Evolutionary conservation across 495 filamentous ascomycete species (phyloP).

Genomic region (Acidiella bohemica): DNA sequence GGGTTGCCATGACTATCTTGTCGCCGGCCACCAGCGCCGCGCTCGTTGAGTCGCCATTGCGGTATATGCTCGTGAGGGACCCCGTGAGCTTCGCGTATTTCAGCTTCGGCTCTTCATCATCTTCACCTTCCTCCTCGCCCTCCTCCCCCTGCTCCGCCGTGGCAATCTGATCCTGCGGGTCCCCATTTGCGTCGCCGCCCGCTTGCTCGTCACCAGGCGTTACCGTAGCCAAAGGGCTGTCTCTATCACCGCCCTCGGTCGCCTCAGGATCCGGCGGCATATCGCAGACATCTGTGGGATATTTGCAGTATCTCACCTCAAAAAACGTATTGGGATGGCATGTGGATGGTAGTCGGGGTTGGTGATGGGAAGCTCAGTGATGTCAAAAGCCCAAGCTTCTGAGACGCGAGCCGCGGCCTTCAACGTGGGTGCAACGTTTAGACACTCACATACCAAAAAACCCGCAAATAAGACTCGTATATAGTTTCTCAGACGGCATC

Average conservation of each 20-base stretch:
- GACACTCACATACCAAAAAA: too few species aligned
- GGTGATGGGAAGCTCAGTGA: constrained; percentile 2
- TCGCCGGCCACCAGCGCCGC: constrained; percentile 79
- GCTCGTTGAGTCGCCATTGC: constrained; percentile 89
- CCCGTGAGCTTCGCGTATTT: constrained; percentile 82
- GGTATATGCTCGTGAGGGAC: constrained; percentile 65
- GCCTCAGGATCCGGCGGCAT: constrained; percentile 25
- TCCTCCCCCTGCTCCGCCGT: constrained; percentile 34
- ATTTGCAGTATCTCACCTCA: too few species aligned
- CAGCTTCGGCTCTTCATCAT: constrained; percentile 89
- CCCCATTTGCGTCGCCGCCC: not conserved
- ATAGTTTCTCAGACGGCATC: not conserved
- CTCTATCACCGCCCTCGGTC: too few species aligned
- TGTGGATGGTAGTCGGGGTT: too few species aligned
- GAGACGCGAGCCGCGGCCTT: too few species aligned
- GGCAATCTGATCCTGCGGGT: too few species aligned
- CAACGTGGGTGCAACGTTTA: too few species aligned
- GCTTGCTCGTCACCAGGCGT: not conserved
- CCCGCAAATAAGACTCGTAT: too few species aligned
- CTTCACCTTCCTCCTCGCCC: constrained; percentile 69
- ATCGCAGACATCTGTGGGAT: constrained; percentile 27
- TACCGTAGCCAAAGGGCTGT: too few species aligned
- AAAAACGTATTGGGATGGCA: too few species aligned
- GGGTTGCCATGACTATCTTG: constrained; percentile 95
- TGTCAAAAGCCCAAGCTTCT: too few species aligned